Evolutionary conservation across 768 basidiomycete species (phyloP).

Genomic region (Boletus subparvulus): DNA sequence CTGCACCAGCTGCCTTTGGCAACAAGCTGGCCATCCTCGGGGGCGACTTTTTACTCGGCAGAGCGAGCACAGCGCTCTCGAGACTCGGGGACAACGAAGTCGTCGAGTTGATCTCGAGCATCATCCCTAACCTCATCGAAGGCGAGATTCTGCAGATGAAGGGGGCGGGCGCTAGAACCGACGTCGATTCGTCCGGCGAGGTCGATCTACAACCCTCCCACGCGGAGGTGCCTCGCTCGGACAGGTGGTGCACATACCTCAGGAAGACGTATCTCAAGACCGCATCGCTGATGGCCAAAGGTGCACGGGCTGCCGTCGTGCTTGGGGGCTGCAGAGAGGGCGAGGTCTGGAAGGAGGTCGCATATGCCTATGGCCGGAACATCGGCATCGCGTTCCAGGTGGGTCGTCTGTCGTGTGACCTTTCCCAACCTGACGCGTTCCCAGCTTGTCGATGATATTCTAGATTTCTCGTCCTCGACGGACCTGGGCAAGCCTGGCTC

Average conservation of each 20-base stretch:
- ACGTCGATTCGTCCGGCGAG: background rate
- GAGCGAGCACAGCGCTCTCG: slow-evolving; percentile 84
- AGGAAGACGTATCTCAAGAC: slow-evolving; percentile 94
- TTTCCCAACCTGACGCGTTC: background rate
- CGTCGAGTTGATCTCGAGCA: slow-evolving; percentile 88
- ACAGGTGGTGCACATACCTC: slow-evolving; percentile 76
- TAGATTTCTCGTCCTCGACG: slow-evolving; percentile 84
- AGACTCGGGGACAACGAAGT: slow-evolving; percentile 86
- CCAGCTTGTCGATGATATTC: slow-evolving; percentile 91
- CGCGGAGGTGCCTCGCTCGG: slow-evolving; percentile 31
- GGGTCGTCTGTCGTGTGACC: slow-evolving; percentile 13
- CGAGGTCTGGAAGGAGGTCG: slow-evolving; percentile 85
- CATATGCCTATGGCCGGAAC: slow-evolving; percentile 89
- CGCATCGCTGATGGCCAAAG: slow-evolving; percentile 88
- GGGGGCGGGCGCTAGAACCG: slow-evolving; percentile 6
- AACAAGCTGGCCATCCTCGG: slow-evolving; percentile 94
- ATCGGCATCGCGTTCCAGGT: slow-evolving; percentile 97
- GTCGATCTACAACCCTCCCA: slow-evolving; percentile 33
- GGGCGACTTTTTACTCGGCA: slow-evolving; percentile 93
- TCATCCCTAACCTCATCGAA: slow-evolving; percentile 95
- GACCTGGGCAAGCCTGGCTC: slow-evolving; percentile 84
- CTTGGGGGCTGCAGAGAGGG: slow-evolving; percentile 76
- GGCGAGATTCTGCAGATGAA: slow-evolving; percentile 86
- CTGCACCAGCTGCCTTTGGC: slow-evolving; percentile 75
- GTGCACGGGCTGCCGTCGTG: slow-evolving; percentile 79